Base-by-base conservation (phyloP, 2,329 filamentous ascomycete species). In the Esteya vermicola region DNA sequence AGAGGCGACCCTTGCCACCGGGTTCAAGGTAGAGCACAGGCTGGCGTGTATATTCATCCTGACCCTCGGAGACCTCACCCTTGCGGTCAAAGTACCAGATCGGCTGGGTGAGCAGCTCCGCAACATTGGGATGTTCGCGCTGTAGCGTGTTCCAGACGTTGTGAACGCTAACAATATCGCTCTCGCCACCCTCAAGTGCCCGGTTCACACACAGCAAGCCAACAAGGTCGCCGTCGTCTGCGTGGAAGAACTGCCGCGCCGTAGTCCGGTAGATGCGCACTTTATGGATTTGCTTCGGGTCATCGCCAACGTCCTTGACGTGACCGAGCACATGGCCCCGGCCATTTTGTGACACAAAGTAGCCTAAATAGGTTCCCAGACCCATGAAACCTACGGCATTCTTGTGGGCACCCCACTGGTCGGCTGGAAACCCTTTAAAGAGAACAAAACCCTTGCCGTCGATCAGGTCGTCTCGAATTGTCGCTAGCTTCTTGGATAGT, bases 61-160 rank as follows among this genome's bases (percentile, higher is more conserved):
- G 70, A 12, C 83, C 85, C 13, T 67, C 62, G 19, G 76, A 82
- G 1, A 73, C 75, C 64, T 93, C 85, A 10, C 85, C 85, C 64
- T 93, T 93, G 40, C 85, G 79, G 59, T 93, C 85, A 57, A 93
- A 89, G 63, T 93, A 91, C 85, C 85, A 93, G 47, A 85, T 75
- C 1, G 85, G 85, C 55, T 78, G 62, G 1, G 81, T 80, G 39
- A 93, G 65, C 6, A 78, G 68, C 56, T 82, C 75, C 1, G 84
- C 79, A 2, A 93, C 79, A 51, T 89, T 85, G 0, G 85, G 84
- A 20, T 83, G 69, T 54, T 89, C 75, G 30, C 58, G 59, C 54
- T 85, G 82, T 27, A 93, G 67, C 28, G 70, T 70, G 59, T 93
- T 93, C 75, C 81, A 93, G 30, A 93, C 81, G 49, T 78, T 64